phyloP scores from a whole-genome alignment of 2,329 filamentous ascomycete genomes.

The Bipolaris bicolor region DNA sequence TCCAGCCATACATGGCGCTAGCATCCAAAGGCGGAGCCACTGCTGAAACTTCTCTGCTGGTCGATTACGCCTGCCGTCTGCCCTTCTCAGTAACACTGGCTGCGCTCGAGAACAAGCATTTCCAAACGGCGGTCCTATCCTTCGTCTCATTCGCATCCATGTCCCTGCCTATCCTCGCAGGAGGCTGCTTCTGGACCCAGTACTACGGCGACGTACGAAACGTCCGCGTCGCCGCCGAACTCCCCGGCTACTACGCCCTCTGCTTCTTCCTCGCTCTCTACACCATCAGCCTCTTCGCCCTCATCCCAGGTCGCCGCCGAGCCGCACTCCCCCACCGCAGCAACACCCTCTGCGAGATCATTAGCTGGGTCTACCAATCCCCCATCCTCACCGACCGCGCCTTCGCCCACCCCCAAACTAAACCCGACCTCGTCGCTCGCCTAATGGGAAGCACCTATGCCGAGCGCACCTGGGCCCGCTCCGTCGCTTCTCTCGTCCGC shows the following conservation, averaged over 20 bases:
- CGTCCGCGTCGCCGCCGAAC: conserved; percentile 68
- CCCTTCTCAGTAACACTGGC: conserved; percentile 66
- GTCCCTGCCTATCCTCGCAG: conserved; percentile 69
- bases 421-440: conserved; percentile 70
- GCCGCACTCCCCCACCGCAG: conserved; percentile 76
- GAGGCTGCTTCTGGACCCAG: conserved; percentile 76
- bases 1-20: conserved; percentile 74
- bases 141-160: conserved; percentile 65
- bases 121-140: conserved; percentile 67
- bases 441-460: conserved; percentile 64
- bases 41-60: conserved; percentile 68
- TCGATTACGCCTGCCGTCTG: conserved; percentile 72
- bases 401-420: conserved; percentile 72
- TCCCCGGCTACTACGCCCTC: conserved; percentile 75
- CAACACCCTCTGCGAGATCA: conserved; percentile 74
- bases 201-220: conserved; percentile 55
- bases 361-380: conserved; percentile 77
- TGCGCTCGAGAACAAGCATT: conserved; percentile 67
- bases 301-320: conserved; percentile 65
- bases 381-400: conserved; percentile 74
- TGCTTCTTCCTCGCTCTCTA: conserved; percentile 75
- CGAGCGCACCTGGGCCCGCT: conserved; percentile 47
- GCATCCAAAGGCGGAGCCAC: conserved; percentile 63
- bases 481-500: conserved; percentile 37
- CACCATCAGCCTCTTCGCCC: conserved; percentile 63